phyloP scores from a whole-genome alignment of 2,329 filamentous ascomycete genomes.

The Orbilia ellipsospora region DNA sequence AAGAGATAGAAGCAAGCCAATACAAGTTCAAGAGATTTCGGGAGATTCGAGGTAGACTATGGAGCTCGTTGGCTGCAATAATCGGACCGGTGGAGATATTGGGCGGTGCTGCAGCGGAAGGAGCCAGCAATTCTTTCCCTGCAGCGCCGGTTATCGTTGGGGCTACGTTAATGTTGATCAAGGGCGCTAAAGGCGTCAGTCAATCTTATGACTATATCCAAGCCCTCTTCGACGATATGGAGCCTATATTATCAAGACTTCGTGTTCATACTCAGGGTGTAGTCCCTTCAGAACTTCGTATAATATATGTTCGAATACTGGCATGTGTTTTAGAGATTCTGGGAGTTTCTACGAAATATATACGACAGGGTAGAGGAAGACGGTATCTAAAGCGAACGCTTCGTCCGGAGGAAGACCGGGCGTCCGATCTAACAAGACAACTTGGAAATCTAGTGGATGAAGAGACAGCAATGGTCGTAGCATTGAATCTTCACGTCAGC shows the following conservation, averaged over 20 bases:
- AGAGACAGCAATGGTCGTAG: constrained; percentile 13
- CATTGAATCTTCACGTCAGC: constrained; percentile 7
- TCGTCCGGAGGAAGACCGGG: constrained; percentile 7
- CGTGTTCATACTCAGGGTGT: constrained; percentile 1
- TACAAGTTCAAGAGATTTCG: constrained; percentile 8
- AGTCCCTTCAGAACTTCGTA: background rate
- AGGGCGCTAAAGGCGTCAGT: constrained; percentile 24
- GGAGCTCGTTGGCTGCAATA: constrained; percentile 19
- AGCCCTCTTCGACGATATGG: constrained; percentile 22
- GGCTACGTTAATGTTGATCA: constrained; percentile 4
- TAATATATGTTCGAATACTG: constrained; percentile 13
- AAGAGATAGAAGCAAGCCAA: constrained; percentile 13
- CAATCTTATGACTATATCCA: constrained; percentile 38
- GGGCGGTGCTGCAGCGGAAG: background rate
- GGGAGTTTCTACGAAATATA: constrained; percentile 35
- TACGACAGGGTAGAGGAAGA: background rate
- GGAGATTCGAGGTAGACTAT: constrained; percentile 10
- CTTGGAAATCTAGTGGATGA: constrained; percentile 2
- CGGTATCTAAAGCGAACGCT: constrained; percentile 2
- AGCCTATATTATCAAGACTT: constrained; percentile 14
- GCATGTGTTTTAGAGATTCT: constrained; percentile 30
- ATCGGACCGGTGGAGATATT: constrained; percentile 24
- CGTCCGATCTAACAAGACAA: background rate
- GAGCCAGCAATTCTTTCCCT: constrained; percentile 5
- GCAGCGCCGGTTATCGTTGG: constrained; percentile 23